A percentile compares a stretch with the other conserved stretches of the same genome.
Evolutionary conservation across 139 green algal species (phyloP).

Genomic region (Tetradesmus lagerheimii): DNA sequence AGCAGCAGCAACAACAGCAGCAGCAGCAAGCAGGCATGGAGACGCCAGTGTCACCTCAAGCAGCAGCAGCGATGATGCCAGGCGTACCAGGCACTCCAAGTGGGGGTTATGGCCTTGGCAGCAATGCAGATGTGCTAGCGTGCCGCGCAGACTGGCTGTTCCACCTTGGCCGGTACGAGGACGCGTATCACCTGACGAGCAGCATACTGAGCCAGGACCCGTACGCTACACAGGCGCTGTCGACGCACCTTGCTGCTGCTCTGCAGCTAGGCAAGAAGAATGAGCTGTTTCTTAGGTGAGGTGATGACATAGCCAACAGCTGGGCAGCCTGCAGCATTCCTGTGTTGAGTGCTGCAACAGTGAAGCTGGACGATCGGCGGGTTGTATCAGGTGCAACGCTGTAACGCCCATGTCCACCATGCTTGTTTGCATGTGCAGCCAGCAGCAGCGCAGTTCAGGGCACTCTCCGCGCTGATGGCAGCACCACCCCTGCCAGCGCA

Average conservation of each 20-base stretch:
- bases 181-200: slow-evolving; percentile 72
- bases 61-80: slow-evolving; percentile 33
- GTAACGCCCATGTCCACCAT: too few relatives aligned
- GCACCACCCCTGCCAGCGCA: too few relatives aligned
- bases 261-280: slow-evolving; percentile 90
- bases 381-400: too few relatives aligned
- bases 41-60: background rate
- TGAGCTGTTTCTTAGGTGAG: slow-evolving; percentile 86
- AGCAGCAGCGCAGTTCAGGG: too few relatives aligned
- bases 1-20: slow-evolving; percentile 41
- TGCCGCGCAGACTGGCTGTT: slow-evolving; percentile 83
- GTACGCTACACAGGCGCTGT: slow-evolving; percentile 72
- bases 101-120: slow-evolving; percentile 70
- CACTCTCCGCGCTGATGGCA: too few relatives aligned
- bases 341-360: too few relatives aligned
- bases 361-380: too few relatives aligned
- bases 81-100: background rate
- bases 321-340: too few relatives aligned
- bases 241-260: slow-evolving; percentile 80
- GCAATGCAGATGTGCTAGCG: slow-evolving; percentile 81
- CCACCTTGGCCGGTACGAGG: slow-evolving; percentile 61
- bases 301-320: too few relatives aligned
- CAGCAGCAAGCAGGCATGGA: slow-evolving; percentile 24
- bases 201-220: slow-evolving; percentile 82
- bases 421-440: too few relatives aligned